Percentiles rank a stretch among this genome's conserved stretches.
phyloP scores from a whole-genome alignment of 2,329 filamentous ascomycete genomes.

The Dothideomycetidae sp. region DNA sequence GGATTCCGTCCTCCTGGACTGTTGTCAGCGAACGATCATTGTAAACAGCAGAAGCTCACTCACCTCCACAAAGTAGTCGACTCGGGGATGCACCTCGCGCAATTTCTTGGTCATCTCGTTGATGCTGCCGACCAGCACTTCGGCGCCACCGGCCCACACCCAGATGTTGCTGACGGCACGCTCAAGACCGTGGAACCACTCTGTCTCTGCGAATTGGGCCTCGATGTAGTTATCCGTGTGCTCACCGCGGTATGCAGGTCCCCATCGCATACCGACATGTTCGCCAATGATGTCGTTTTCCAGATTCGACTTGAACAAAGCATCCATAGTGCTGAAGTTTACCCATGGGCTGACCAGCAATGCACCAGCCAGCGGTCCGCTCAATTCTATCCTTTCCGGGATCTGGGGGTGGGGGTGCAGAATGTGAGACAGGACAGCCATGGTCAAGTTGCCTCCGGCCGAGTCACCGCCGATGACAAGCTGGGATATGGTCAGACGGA shows the following conservation, averaged over 20 bases:
- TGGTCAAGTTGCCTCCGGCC: constrained; percentile 37
- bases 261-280: constrained; percentile 32
- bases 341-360: constrained; percentile 46
- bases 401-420: constrained; percentile 44
- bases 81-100: constrained; percentile 25
- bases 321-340: constrained; percentile 33
- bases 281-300: constrained; percentile 38
- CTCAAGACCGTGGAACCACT: constrained; percentile 40
- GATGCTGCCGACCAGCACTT: constrained; percentile 44
- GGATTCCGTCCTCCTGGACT: constrained; percentile 5
- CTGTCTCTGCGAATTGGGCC: constrained; percentile 31
- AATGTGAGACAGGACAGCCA: constrained; percentile 36
- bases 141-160: constrained; percentile 40
- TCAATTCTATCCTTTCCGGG: constrained; percentile 25
- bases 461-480: constrained; percentile 40
- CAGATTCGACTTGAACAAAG: constrained; percentile 31
- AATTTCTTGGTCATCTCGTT: constrained; percentile 35
- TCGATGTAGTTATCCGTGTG: constrained; percentile 40
- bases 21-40: background rate
- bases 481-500: constrained; percentile 11
- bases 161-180: constrained; percentile 33
- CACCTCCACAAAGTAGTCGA: constrained; percentile 21
- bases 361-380: constrained; percentile 33
- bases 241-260: constrained; percentile 32
- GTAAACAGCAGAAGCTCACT: constrained; percentile 1